Evolutionary conservation across 2,329 filamentous ascomycete genomes (phyloP), one percentile per base, ranked within the genome.

Genomic region (Lasiodiplodia theobromae): DNA sequence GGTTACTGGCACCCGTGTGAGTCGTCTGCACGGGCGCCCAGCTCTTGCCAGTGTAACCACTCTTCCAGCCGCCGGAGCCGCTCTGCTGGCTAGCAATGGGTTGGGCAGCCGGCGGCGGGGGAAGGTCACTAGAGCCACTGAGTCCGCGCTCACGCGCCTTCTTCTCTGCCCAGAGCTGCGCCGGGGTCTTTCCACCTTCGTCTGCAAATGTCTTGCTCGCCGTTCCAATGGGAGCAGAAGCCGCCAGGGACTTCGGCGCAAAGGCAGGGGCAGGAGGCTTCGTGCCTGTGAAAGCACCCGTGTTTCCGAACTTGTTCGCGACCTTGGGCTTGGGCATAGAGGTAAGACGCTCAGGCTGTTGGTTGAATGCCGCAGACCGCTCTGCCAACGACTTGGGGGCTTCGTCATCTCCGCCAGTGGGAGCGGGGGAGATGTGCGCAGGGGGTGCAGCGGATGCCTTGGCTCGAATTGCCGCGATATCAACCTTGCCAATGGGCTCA

Each of bases 121-220:
- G 79, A 34, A 83, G 81, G 62, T 86, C 82, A 63, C 78, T 82
- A 51, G 83, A 83, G 56, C 87, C 90, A 64, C 80, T 84, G 28
- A 79, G 72, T 25, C 87, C 89, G 69, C 90, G 86, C 78, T 96
- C 89, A 70, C 89, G 90, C 47, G 92, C 95, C 84, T 98, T 98
- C 84, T 94, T 97, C 84, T 99, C 96, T 0, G 95, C 95, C 96
- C 96, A 99, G 44, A 97, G 83, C 80, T 99, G 96, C 37, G 96
- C 94, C 7, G 96, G 96, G 5, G 96, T 98, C 85, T 98, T 99
- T 71, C 96, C 96, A 71, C 92, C 94, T 79, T 96, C 86, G 73
- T 97, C 94, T 18, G 96, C 96, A 83, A 98, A 99, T 0, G 94
- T 97, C 75, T 93, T 90, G 82, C 93, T 96, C 47, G 94, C 94